These are phyloP conservation scores for Saccharomyces hybrid DNA, from an alignment of 1,139 yeast genomes.

Conservation along the genomic window DNA sequence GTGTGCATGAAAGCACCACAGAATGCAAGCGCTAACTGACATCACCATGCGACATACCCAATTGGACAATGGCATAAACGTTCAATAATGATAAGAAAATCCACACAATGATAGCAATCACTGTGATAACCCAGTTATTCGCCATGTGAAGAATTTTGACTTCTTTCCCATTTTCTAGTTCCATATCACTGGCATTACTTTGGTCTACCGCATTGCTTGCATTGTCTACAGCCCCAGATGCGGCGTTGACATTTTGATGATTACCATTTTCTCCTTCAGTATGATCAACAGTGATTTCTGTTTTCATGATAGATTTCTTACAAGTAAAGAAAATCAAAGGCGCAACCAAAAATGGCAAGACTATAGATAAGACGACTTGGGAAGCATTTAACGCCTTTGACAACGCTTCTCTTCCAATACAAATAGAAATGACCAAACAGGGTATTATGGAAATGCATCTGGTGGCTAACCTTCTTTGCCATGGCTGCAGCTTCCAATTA, in stretches of 20 bases:
- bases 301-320: constrained; percentile 52
- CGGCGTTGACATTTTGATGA: constrained; percentile 2
- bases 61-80: constrained; percentile 59
- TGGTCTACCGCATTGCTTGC: constrained; percentile 5
- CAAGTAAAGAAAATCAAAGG: constrained; percentile 74
- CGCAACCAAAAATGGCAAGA: constrained; percentile 68
- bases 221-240: neutral
- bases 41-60: constrained; percentile 27
- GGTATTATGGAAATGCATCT: constrained; percentile 68
- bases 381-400: constrained; percentile 61
- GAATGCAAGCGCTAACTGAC: constrained; percentile 6
- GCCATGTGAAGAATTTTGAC: constrained; percentile 43
- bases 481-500: constrained; percentile 66
- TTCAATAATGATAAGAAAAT: constrained; percentile 56
- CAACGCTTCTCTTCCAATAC: constrained; percentile 60
- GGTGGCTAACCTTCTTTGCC: constrained; percentile 68
- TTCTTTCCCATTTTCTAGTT: constrained; percentile 11
- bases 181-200: neutral
- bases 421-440: constrained; percentile 46
- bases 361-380: constrained; percentile 65
- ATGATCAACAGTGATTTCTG: constrained; percentile 31
- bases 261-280: constrained; percentile 2
- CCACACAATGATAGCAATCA: constrained; percentile 48
- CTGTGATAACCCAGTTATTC: constrained; percentile 52
- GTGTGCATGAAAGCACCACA: no score